Percentiles rank a stretch among this genome's conserved stretches.
phyloP scores from a whole-genome alignment of 164 flowering plant genomes.

The Liquidambar formosana region DNA sequence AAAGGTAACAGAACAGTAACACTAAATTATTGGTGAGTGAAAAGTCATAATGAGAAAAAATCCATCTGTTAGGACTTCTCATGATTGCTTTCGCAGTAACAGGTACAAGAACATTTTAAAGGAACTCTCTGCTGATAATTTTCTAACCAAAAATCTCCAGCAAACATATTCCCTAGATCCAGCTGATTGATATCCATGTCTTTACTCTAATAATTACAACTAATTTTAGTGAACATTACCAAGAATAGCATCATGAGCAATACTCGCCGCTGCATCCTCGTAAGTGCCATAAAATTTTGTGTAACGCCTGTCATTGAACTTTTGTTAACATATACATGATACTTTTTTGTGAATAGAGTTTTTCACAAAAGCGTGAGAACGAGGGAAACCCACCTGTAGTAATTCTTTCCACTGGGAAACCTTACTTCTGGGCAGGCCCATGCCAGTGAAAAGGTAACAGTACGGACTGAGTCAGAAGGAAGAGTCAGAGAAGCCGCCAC shows the following conservation, averaged over 20 bases:
- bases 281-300: constrained; percentile 81
- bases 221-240: constrained; percentile 42
- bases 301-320: constrained; percentile 65
- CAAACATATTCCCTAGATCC: neutral
- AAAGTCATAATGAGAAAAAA: too few species aligned
- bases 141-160: too few species aligned
- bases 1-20: constrained; percentile 5
- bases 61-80: too few species aligned
- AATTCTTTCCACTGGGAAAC: constrained; percentile 65
- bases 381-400: constrained; percentile 50
- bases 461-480: constrained; percentile 51
- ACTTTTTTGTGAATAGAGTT: neutral
- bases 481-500: constrained; percentile 69
- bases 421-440: constrained; percentile 85
- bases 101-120: too few species aligned
- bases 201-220: too few species aligned
- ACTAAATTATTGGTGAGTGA: too few species aligned
- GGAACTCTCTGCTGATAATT: too few species aligned
- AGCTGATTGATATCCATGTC: neutral
- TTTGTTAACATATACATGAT: constrained; percentile 9
- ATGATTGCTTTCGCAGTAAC: too few species aligned
- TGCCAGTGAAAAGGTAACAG: constrained; percentile 77
- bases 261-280: constrained; percentile 69
- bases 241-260: constrained; percentile 85
- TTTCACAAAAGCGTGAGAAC: neutral